Conservation (phyloP, 305 asterid genomes). For the Nicotiana rustica region DNA sequence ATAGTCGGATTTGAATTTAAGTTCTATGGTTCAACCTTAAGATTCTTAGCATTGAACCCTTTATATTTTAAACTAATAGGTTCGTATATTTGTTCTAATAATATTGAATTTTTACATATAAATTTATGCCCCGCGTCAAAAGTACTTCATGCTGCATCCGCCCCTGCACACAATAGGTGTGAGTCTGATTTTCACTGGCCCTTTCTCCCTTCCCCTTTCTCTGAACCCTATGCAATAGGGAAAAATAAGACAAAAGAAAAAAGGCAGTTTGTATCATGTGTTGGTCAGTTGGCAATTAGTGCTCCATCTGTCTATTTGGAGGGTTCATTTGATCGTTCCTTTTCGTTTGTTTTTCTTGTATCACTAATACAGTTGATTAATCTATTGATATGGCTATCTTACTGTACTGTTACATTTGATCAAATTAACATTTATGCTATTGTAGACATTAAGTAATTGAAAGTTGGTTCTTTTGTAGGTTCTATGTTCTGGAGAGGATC, state of each 20-base stretch:
- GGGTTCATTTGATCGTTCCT: no score
- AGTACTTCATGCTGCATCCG: not conserved
- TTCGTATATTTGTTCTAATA: no score
- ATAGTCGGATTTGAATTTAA: no score
- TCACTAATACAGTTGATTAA: no score
- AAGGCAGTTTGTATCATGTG: not conserved
- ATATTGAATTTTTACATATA: no score
- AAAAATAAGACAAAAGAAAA: not conserved
- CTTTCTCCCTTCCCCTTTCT: not conserved
- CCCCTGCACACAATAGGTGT: not conserved
- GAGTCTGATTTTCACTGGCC: not conserved
- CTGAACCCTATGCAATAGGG: not conserved
- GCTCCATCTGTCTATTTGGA: not conserved
- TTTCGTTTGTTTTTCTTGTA: no score
- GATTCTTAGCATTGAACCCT: not conserved
- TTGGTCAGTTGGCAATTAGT: not conserved
- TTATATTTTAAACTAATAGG: not conserved
- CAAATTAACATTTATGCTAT: not conserved
- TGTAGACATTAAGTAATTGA: not conserved
- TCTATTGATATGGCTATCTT: no score
- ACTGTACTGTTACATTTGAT: not conserved
- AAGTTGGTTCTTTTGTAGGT: not conserved
- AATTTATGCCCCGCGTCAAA: not conserved
- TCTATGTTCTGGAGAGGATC: conserved; percentile 9
- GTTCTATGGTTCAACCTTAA: no score